A percentile compares a stretch with the other conserved stretches of the same genome.
Evolutionary conservation across 2,329 filamentous ascomycete species (phyloP).

Genomic region (Exophiala bonariae): DNA sequence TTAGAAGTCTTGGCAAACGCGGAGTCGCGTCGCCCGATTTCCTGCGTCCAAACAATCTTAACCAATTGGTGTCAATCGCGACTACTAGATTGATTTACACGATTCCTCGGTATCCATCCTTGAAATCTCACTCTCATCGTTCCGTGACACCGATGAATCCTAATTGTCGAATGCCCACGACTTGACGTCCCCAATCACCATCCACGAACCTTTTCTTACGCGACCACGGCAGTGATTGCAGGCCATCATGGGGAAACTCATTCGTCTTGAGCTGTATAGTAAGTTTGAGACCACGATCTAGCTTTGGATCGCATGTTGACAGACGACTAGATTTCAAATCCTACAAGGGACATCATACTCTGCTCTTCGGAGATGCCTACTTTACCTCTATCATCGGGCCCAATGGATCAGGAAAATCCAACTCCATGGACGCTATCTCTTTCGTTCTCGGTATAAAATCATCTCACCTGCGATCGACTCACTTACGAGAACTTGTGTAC

Average conservation of each 20-base stretch:
- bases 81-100: too few species aligned
- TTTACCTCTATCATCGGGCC: slow-evolving; percentile 99
- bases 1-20: too few species aligned
- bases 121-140: too few species aligned
- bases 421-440: slow-evolving; percentile 99
- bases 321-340: slow-evolving; percentile 84
- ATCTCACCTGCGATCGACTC: slow-evolving; percentile 90
- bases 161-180: too few species aligned
- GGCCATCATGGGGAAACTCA: slow-evolving; percentile 85
- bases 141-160: too few species aligned
- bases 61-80: too few species aligned
- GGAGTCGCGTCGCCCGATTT: too few species aligned
- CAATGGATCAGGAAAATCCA: slow-evolving; percentile 99
- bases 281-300: slow-evolving; percentile 37
- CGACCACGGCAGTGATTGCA: too few species aligned
- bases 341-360: slow-evolving; percentile 92
- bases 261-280: slow-evolving; percentile 93
- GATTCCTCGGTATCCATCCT: too few species aligned
- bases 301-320: slow-evolving; percentile 31
- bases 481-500: slow-evolving; percentile 93
- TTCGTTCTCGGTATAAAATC: slow-evolving; percentile 99
- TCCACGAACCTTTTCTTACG: too few species aligned
- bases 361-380: slow-evolving; percentile 95
- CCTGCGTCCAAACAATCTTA: too few species aligned
- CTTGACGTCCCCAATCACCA: too few species aligned